phyloP scores from a whole-genome alignment of 352 stramenopile species.

The Blastocystis sp. region DNA sequence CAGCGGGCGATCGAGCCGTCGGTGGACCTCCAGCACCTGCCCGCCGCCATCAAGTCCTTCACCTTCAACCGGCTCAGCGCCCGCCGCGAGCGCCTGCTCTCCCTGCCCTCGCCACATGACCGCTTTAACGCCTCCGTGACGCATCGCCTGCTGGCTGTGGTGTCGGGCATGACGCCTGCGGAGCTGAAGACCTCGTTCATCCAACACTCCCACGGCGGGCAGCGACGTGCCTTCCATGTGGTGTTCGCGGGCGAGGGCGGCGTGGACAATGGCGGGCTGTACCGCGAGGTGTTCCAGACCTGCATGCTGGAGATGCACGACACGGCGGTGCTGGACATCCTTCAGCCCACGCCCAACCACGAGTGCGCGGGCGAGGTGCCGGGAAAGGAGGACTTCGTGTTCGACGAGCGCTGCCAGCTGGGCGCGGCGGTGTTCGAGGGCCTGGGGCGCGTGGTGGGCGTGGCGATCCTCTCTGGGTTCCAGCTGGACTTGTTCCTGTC shows the following conservation, averaged over 20 bases:
- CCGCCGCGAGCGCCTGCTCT: conserved; percentile 1
- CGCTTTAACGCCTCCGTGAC: neutral
- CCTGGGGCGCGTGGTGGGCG: conserved; percentile 12
- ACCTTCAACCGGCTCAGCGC: conserved; percentile 30
- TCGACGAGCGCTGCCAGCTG: neutral
- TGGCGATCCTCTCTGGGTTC: conserved; percentile 27
- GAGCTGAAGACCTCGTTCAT: neutral
- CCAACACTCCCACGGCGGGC: conserved; percentile 40
- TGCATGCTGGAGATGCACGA: conserved; percentile 63
- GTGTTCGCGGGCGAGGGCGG: conserved; percentile 42
- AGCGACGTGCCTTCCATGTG: conserved; percentile 28
- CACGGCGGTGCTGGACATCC: neutral
- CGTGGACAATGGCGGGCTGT: conserved; percentile 57
- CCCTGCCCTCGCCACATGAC: neutral
- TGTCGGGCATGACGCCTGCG: neutral
- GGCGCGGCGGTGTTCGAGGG: neutral
- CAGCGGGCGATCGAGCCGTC: neutral
- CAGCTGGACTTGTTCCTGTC: conserved; percentile 47
- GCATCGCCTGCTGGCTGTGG: neutral
- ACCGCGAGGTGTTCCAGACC: conserved; percentile 48
- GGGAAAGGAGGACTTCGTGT: conserved; percentile 52
- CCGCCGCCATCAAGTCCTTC: neutral
- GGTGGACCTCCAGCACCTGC: neutral
- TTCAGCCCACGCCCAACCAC: conserved; percentile 8
- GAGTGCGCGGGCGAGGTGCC: neutral